Percentiles rank a stretch among this genome's conserved stretches.
These are phyloP conservation scores for Globisporangium barbulae DNA, from an alignment of 352 stramenopile genomes.

Conservation along the genomic window DNA sequence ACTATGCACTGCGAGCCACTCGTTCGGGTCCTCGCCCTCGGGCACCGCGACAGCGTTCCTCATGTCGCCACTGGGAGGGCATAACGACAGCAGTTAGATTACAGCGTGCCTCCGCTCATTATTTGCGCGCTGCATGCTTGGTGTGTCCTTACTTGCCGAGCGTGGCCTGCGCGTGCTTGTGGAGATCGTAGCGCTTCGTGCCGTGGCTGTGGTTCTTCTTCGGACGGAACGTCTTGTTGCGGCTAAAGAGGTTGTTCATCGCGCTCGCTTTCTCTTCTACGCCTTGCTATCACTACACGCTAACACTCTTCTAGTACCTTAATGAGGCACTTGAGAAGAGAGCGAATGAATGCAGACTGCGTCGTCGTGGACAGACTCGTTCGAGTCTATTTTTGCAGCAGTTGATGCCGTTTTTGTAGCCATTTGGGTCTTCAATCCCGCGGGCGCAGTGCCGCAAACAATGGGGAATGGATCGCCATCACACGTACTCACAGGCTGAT, in stretches of 20 bases:
- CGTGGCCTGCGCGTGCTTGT: slow-evolving; percentile 80
- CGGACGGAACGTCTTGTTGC: slow-evolving; percentile 85
- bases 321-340: too few relatives aligned
- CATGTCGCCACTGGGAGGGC: slow-evolving; percentile 51
- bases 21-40: slow-evolving; percentile 84
- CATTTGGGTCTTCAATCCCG: too few relatives aligned
- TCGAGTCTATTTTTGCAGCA: too few relatives aligned
- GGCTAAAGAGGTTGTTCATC: slow-evolving; percentile 74
- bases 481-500: too few relatives aligned
- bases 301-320: too few relatives aligned
- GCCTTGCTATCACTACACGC: too few relatives aligned
- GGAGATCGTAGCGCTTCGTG: slow-evolving; percentile 82
- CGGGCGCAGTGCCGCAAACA: too few relatives aligned
- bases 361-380: too few relatives aligned
- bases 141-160: slow-evolving; percentile 62
- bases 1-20: slow-evolving; percentile 93
- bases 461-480: too few relatives aligned
- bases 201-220: slow-evolving; percentile 81
- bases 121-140: not conserved
- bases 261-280: not conserved
- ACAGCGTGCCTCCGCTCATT: slow-evolving; percentile 9
- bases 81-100: not conserved
- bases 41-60: slow-evolving; percentile 55
- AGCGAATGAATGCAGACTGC: too few relatives aligned
- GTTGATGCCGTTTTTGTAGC: too few relatives aligned